A percentile compares a stretch with the other conserved stretches of the same genome.
phyloP scores from a whole-genome alignment of 805 yeast genomes.

The Lipomyces yamadae region DNA sequence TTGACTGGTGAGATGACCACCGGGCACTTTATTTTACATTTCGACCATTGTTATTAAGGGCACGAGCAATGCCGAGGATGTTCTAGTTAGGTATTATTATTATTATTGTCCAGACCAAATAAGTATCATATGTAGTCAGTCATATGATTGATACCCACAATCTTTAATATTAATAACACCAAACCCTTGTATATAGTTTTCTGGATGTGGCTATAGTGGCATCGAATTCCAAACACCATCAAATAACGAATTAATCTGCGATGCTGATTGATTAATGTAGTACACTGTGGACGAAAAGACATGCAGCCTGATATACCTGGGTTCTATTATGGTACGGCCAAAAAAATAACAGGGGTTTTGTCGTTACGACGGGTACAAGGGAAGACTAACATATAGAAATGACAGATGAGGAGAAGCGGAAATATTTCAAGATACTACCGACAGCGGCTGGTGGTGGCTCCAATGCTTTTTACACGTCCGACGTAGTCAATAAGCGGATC shows the following conservation, averaged over 20 bases:
- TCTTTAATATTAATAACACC: not conserved
- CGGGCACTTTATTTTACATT: not conserved
- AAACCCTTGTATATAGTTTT: not conserved
- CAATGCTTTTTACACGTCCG: slow-evolving; percentile 36
- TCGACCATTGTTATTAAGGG: too few species aligned
- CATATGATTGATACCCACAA: too few species aligned
- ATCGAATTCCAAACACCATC: too few species aligned
- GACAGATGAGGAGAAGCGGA: slow-evolving; percentile 36
- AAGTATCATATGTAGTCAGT: too few species aligned
- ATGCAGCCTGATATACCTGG: slow-evolving; percentile 31
- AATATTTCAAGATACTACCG: slow-evolving; percentile 40
- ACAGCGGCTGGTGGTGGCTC: slow-evolving; percentile 39
- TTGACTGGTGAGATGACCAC: too few species aligned
- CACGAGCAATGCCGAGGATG: too few species aligned
- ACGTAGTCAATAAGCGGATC: slow-evolving; percentile 34
- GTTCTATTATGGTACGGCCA: slow-evolving; percentile 30
- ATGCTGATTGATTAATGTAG: not conserved
- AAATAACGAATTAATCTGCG: too few species aligned
- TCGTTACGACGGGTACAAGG: too few species aligned
- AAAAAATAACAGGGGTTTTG: too few species aligned
- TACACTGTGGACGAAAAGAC: not conserved
- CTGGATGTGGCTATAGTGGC: not conserved
- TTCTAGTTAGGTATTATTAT: too few species aligned
- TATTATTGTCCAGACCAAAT: too few species aligned
- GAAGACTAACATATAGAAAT: too few species aligned